phyloP scores from a whole-genome alignment of 768 basidiomycete species.

The Hemileccinum rubropunctum region DNA sequence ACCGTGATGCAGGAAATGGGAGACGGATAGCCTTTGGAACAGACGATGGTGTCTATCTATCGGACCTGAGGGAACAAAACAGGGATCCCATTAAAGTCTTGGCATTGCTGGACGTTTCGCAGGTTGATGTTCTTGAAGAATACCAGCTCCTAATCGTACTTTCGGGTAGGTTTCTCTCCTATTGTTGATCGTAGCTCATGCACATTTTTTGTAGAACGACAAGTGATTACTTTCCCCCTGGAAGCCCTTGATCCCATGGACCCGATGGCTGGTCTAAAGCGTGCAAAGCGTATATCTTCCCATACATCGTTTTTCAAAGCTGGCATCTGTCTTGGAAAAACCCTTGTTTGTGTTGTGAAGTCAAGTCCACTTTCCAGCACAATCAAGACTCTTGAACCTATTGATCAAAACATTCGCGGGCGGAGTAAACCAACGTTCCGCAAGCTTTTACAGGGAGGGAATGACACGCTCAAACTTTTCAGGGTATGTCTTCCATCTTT shows the following conservation, averaged over 20 bases:
- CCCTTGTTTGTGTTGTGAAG: slow-evolving; percentile 96
- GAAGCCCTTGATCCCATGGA: slow-evolving; percentile 90
- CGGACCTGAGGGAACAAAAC: slow-evolving; percentile 73
- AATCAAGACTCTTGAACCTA: slow-evolving; percentile 95
- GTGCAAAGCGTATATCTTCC: slow-evolving; percentile 91
- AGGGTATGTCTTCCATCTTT: slow-evolving; percentile 49
- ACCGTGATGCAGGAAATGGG: slow-evolving; percentile 58
- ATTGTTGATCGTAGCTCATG: background rate
- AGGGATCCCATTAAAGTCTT: slow-evolving; percentile 89
- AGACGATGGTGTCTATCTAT: slow-evolving; percentile 94
- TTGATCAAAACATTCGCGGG: slow-evolving; percentile 81
- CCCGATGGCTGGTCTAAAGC: slow-evolving; percentile 85
- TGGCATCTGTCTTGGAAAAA: slow-evolving; percentile 85
- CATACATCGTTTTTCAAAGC: slow-evolving; percentile 99
- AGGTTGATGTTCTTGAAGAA: slow-evolving; percentile 95
- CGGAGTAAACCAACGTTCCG: slow-evolving; percentile 89
- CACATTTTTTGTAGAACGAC: slow-evolving; percentile 62
- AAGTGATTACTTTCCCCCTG: slow-evolving; percentile 93
- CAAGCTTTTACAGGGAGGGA: slow-evolving; percentile 90
- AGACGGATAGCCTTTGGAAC: slow-evolving; percentile 93
- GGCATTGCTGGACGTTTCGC: slow-evolving; percentile 82
- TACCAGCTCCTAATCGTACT: slow-evolving; percentile 96
- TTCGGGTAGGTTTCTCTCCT: slow-evolving; percentile 59
- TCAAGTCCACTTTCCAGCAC: slow-evolving; percentile 93
- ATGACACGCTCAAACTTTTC: slow-evolving; percentile 90